Evolutionary conservation across 257 asterid species (phyloP), one percentile per base, ranked within the genome.

Genomic region (Gardenia jasminoides): DNA sequence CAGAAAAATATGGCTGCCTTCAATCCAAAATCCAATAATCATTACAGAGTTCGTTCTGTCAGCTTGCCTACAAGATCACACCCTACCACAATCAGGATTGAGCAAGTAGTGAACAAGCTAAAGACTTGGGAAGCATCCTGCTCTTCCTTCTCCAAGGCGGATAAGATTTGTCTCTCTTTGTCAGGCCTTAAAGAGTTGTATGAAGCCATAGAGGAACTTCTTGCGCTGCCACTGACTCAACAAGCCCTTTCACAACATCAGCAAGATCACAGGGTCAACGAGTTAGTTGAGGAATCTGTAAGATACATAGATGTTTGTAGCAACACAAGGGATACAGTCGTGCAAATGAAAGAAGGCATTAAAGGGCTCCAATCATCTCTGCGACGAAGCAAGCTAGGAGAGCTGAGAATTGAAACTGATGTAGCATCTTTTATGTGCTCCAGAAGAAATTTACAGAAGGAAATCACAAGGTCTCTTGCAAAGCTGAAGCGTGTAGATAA

Each of bases 1-100:
- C 15, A 46, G 65, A 72, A 9, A 69, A 70, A 30, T 0, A 85
- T 85, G 84, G 82, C 80, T 76, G 64, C 69, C 31, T 79, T 76
- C 43, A 78, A 59, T 69, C 79, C 84, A 44, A 81, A 78, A 54
- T 80, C 82, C 48, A 65, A 74, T 28, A 58, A 67, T 52, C 80
- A 78, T 1, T 68, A 79, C 70, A 73, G 70, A 50, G 77, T 64
- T 39, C 83, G 87, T 62, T 85, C 85, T 28, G 80, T 81, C 41
- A 85, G 89, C 67, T 77, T 83, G 52, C 89, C 89, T 31, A 73
- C 84, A 7, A 83, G 84, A 68, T 80, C 85, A 72, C 89, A 83
- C n/a, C 87, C 89, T 1, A 81, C 81, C 56, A 86, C 87, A 0
- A 41, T 72, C 52, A 86, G 70, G 73, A 76, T 83, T 28, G 89